Percentiles rank a stretch among this genome's conserved stretches.
Evolutionary conservation across 768 basidiomycete genomes (phyloP).

Genomic region (Mycena polygramma): DNA sequence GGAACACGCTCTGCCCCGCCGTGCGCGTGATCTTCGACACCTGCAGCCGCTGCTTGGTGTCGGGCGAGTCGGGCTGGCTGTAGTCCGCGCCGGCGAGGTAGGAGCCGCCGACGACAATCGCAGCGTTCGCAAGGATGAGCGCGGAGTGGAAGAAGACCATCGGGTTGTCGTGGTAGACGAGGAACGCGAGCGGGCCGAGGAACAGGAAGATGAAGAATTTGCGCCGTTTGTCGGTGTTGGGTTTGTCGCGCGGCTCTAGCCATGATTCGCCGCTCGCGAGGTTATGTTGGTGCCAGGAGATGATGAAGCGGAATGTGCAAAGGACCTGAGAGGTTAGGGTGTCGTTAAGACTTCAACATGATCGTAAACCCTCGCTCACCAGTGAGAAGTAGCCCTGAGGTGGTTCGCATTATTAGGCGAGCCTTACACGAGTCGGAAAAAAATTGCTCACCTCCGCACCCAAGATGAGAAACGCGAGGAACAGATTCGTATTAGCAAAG

Average conservation of each 20-base stretch:
- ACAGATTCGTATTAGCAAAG: conserved; percentile 16
- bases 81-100: conserved; percentile 45
- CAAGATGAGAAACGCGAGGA: conserved; percentile 29
- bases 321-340: conserved; percentile 33
- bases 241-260: conserved; percentile 48
- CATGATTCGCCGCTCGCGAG: conserved; percentile 47
- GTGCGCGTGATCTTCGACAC: conserved; percentile 48
- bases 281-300: conserved; percentile 53
- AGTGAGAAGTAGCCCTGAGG: neutral
- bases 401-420: no score
- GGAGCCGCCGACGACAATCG: conserved; percentile 51
- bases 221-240: conserved; percentile 21
- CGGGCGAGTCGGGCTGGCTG: conserved; percentile 30
- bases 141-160: conserved; percentile 49
- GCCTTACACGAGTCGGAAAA: no score
- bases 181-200: conserved; percentile 43
- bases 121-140: conserved; percentile 48
- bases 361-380: no score
- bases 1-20: conserved; percentile 49
- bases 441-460: no score
- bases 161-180: conserved; percentile 40
- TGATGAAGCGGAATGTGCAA: conserved; percentile 51
- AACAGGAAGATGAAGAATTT: conserved; percentile 33
- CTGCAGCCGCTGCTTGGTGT: conserved; percentile 32
- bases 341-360: no score